Conservation (phyloP, 805 yeast genomes). For the Teunomyces stri region DNA sequence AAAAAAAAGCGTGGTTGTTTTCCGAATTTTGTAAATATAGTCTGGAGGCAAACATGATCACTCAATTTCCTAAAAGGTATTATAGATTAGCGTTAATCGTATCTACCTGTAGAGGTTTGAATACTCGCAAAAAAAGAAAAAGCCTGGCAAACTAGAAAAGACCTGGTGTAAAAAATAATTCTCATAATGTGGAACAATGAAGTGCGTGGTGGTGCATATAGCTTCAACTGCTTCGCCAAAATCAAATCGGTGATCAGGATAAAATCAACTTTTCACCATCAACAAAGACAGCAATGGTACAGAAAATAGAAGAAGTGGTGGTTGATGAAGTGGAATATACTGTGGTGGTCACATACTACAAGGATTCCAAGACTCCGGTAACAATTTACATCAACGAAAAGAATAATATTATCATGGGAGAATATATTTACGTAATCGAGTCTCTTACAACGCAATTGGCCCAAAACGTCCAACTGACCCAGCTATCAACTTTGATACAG, state of each 20-base stretch:
- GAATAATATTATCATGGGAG: slow-evolving; percentile 21
- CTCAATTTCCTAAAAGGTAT: slow-evolving; percentile 1
- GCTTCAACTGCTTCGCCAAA: not conserved
- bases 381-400: slow-evolving; percentile 29
- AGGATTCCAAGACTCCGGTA: slow-evolving; percentile 19
- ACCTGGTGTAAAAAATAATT: not conserved
- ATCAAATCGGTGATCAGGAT: not conserved
- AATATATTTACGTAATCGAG: slow-evolving; percentile 30
- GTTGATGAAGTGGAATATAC: slow-evolving; percentile 13
- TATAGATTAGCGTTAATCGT: slow-evolving; percentile 2
- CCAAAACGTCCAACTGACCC: slow-evolving; percentile 18
- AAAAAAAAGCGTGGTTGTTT: not conserved
- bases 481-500: slow-evolving; percentile 18
- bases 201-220: not conserved
- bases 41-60: not conserved
- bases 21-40: not conserved
- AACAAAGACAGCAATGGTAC: slow-evolving; percentile 8
- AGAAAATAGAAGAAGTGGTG: slow-evolving; percentile 5
- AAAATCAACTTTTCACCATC: not conserved
- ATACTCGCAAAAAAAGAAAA: not conserved
- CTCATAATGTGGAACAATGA: not conserved
- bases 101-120: slow-evolving; percentile 1
- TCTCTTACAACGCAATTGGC: slow-evolving; percentile 17
- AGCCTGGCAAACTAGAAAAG: not conserved
- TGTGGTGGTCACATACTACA: slow-evolving; percentile 12